Evolutionary conservation across 257 asterid species (phyloP).

Genomic region (Paraleonurus japonicus): DNA sequence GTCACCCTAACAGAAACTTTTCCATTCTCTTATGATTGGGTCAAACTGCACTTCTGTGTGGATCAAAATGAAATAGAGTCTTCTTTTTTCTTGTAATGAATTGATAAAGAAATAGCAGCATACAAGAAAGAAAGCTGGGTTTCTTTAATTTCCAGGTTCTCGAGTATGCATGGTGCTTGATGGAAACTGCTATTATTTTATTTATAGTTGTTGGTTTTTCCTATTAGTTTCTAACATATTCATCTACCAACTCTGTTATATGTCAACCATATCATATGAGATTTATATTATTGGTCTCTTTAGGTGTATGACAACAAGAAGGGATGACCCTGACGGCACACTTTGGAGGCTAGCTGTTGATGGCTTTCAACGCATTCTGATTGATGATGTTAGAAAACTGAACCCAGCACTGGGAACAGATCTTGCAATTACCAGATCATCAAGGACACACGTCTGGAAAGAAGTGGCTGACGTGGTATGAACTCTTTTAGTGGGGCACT

Average conservation of each 20-base stretch:
- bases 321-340: slow-evolving; percentile 90
- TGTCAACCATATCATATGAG: slow-evolving; percentile 15
- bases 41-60: neutral
- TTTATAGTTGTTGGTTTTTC: slow-evolving; percentile 3
- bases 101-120: neutral
- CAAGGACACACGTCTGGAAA: slow-evolving; percentile 86
- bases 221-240: slow-evolving; percentile 20
- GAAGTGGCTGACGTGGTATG: slow-evolving; percentile 91
- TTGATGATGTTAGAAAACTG: slow-evolving; percentile 56
- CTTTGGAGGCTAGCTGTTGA: slow-evolving; percentile 95
- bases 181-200: neutral
- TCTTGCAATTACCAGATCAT: slow-evolving; percentile 39
- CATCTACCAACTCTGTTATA: slow-evolving; percentile 4
- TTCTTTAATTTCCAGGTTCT: neutral
- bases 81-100: neutral
- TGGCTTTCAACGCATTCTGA: slow-evolving; percentile 68
- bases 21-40: neutral
- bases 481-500: slow-evolving; percentile 87
- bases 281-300: slow-evolving; percentile 8
- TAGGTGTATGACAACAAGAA: slow-evolving; percentile 97
- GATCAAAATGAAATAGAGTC: slow-evolving; percentile 1
- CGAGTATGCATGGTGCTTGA: neutral
- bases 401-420: slow-evolving; percentile 37
- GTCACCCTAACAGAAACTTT: neutral
- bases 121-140: neutral